Evolutionary conservation across 2,329 filamentous ascomycete species (phyloP).

Genomic region (Talaromyces sp.): DNA sequence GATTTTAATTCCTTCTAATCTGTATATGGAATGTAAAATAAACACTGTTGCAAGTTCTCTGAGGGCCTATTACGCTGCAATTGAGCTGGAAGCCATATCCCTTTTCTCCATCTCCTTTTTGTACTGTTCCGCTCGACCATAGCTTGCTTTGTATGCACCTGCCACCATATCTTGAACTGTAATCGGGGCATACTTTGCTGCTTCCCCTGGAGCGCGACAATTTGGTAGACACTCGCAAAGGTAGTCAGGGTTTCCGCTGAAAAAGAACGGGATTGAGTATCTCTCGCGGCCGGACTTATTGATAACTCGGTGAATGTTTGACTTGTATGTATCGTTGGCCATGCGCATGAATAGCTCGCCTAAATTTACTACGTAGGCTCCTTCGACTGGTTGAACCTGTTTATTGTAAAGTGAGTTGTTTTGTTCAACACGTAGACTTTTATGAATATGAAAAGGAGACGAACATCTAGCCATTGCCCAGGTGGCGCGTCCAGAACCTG

Average conservation of each 20-base stretch:
- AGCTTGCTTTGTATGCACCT: neutral
- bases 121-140: neutral
- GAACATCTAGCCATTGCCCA: neutral
- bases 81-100: slow-evolving; percentile 20
- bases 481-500: slow-evolving; percentile 31
- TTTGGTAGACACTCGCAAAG: slow-evolving; percentile 44
- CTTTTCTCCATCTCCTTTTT: neutral
- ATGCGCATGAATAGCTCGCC: slow-evolving; percentile 43
- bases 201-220: slow-evolving; percentile 36
- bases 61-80: neutral
- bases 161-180: neutral
- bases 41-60: neutral
- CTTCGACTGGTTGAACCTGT: slow-evolving; percentile 23
- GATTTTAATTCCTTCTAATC: neutral
- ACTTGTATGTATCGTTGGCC: slow-evolving; percentile 44
- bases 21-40: neutral
- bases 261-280: slow-evolving; percentile 45
- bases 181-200: slow-evolving; percentile 42
- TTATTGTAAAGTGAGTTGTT: too few species aligned
- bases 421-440: too few species aligned
- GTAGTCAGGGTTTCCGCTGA: slow-evolving; percentile 45
- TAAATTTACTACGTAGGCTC: slow-evolving; percentile 33
- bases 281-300: slow-evolving; percentile 39
- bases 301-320: slow-evolving; percentile 43
- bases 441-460: neutral